Evolutionary conservation across 225 moss, liverwort and hornwort species (phyloP).

Genomic region (Bryoerythrophyllum caledonicum): DNA sequence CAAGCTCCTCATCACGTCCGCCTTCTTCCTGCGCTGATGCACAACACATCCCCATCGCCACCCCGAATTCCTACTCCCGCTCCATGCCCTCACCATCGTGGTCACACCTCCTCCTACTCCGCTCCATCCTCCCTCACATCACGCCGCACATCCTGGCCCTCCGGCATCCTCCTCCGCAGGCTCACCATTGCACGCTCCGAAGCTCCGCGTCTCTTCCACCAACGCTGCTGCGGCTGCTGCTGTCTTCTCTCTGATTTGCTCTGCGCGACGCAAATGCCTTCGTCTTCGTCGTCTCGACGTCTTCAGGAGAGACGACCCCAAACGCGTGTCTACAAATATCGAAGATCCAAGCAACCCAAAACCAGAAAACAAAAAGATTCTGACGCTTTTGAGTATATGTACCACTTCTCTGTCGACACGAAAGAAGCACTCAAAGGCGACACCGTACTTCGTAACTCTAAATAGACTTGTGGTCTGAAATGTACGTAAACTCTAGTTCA

Average conservation of each 20-base stretch:
- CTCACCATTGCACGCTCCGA: conserved; percentile 1
- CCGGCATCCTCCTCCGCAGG: not conserved
- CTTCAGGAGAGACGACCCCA: not conserved
- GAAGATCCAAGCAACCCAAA: no score
- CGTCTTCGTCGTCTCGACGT: not conserved
- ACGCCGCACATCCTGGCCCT: not conserved
- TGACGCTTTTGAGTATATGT: not conserved
- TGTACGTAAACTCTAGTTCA: not conserved
- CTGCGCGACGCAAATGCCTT: not conserved
- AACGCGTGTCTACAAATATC: not conserved
- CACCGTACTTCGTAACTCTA: not conserved
- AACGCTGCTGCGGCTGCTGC: not conserved
- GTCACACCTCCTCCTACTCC: conserved; percentile 4
- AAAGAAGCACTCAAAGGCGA: not conserved
- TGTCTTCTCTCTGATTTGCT: not conserved
- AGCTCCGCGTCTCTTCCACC: not conserved
- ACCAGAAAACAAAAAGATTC: not conserved
- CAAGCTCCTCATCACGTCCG: conserved; percentile 23
- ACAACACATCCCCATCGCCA: conserved; percentile 37
- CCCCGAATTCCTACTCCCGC: conserved; percentile 21
- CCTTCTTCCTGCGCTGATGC: conserved; percentile 23
- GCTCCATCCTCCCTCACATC: conserved; percentile 28
- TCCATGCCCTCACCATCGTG: conserved; percentile 28
- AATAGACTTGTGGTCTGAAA: not conserved
- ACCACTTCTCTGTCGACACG: not conserved